phyloP scores from a whole-genome alignment of 2,329 filamentous ascomycete genomes.

The Fusarium redolens region DNA sequence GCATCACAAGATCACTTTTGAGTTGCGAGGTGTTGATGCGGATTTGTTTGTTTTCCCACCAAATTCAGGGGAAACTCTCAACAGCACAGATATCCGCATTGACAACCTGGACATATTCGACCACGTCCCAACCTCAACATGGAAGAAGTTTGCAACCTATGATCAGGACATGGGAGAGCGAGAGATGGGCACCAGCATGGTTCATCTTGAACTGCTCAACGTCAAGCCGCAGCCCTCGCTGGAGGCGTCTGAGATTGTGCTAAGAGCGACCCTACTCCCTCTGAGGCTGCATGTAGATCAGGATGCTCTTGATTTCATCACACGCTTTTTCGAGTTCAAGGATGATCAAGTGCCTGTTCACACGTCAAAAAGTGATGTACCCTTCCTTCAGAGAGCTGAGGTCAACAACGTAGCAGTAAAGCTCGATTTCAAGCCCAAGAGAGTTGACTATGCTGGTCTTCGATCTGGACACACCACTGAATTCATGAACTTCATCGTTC shows the following conservation, averaged over 20 bases:
- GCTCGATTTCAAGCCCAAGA: conserved; percentile 96
- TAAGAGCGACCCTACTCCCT: conserved; percentile 83
- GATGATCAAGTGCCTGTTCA: conserved; percentile 73
- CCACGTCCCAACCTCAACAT: conserved; percentile 93
- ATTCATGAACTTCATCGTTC: conserved; percentile 97
- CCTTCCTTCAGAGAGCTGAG: conserved; percentile 91
- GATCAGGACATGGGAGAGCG: conserved; percentile 88
- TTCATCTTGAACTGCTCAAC: conserved; percentile 87
- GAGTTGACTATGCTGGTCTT: conserved; percentile 94
- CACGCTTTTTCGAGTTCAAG: conserved; percentile 97
- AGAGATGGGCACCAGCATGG: conserved; percentile 88
- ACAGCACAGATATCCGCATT: conserved; percentile 85
- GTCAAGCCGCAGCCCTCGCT: conserved; percentile 87
- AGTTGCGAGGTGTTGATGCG: conserved; percentile 84
- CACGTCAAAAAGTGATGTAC: conserved; percentile 74
- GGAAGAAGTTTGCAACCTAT: conserved; percentile 98
- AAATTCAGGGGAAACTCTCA: conserved; percentile 82
- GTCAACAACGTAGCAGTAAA: conserved; percentile 85
- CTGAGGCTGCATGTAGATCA: conserved; percentile 95
- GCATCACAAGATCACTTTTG: conserved; percentile 94
- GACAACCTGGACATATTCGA: conserved; percentile 91
- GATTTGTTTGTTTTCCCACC: conserved; percentile 86
- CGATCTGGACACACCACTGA: conserved; percentile 94
- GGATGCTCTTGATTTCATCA: conserved; percentile 96
- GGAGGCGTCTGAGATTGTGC: conserved; percentile 88